Evolutionary conservation across 164 flowering plant genomes (phyloP).

Genomic region (Liquidambar formosana): DNA sequence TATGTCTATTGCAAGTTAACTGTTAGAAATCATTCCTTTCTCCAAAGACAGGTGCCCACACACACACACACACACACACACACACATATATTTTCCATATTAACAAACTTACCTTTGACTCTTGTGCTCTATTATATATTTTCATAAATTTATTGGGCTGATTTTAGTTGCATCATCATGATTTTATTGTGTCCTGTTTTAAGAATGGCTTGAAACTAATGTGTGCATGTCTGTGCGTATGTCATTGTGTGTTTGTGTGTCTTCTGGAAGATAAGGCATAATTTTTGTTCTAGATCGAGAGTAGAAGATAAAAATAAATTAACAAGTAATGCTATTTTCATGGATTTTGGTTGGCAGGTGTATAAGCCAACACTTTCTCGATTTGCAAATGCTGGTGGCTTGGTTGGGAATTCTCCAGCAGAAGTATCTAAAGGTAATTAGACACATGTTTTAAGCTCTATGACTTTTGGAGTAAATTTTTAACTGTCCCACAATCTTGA

Average conservation of each 20-base stretch:
- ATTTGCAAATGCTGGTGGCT: constrained; percentile 80
- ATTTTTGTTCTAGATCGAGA: neutral
- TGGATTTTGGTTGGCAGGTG: constrained; percentile 50
- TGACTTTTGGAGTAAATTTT: neutral
- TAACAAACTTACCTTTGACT: neutral
- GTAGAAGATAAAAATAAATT: neutral
- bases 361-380: constrained; percentile 74
- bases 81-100: too few species aligned
- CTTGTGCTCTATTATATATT: neutral
- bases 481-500: neutral
- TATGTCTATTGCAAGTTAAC: too few species aligned
- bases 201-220: neutral
- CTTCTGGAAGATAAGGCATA: neutral
- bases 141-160: neutral
- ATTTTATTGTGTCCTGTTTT: neutral
- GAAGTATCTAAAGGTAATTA: constrained; percentile 74
- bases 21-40: neutral
- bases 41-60: too few species aligned
- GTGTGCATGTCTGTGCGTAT: neutral
- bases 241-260: too few species aligned
- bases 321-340: neutral
- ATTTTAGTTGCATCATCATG: neutral
- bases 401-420: constrained; percentile 76
- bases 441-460: neutral
- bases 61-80: too few species aligned